Conservation (phyloP, 2,329 filamentous ascomycete genomes). For the Madurella mycetomatis region DNA sequence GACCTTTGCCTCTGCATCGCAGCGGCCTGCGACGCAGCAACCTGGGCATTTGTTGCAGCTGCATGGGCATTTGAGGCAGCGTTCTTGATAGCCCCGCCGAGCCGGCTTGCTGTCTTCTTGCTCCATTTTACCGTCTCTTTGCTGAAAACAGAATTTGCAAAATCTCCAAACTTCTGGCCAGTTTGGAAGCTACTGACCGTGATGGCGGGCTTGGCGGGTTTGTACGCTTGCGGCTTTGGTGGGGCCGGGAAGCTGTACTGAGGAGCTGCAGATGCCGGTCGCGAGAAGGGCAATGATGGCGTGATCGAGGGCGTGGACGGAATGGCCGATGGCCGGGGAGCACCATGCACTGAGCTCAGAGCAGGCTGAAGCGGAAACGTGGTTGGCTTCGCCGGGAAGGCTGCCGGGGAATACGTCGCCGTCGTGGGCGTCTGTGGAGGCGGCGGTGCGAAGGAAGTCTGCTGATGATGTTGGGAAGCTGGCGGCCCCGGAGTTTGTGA, state of each 20-base stretch:
- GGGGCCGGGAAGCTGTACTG: background rate
- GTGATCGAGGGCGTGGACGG: constrained; percentile 9
- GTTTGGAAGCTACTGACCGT: background rate
- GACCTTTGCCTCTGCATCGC: constrained; percentile 13
- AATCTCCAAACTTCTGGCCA: constrained; percentile 16
- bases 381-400: constrained; percentile 8
- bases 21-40: constrained; percentile 14
- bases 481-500: background rate
- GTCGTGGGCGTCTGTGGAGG: background rate
- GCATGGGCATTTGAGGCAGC: constrained; percentile 17
- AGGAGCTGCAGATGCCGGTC: background rate
- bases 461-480: background rate
- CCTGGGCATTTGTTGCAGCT: constrained; percentile 14
- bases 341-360: background rate
- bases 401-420: constrained; percentile 10
- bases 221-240: background rate
- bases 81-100: constrained; percentile 20
- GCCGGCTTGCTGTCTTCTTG: constrained; percentile 21
- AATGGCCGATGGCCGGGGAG: constrained; percentile 9
- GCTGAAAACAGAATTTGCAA: constrained; percentile 23
- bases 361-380: background rate
- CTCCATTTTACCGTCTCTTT: constrained; percentile 25
- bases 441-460: background rate
- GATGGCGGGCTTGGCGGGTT: background rate
- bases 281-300: background rate